Evolutionary conservation across 352 stramenopile genomes (phyloP), one percentile per base, ranked within the genome.

Genomic region (Phytophthora foliorum): DNA sequence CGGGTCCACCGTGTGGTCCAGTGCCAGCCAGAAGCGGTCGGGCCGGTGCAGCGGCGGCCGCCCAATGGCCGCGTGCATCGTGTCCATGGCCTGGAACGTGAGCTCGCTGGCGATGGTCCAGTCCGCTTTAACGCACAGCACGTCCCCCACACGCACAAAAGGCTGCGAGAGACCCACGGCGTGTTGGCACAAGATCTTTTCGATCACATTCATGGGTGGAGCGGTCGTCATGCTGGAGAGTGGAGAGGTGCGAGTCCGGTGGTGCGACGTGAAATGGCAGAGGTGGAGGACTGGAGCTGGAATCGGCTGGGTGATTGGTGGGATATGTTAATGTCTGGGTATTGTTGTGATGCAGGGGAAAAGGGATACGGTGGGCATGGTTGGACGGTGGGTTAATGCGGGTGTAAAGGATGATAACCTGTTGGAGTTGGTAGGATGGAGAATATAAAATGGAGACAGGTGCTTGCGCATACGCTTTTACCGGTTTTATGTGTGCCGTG

Each of bases 81-180:
- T 88, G 69, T 94, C 87, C 87, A 94, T 94, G 71, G 84, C 82
- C 64, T 93, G 81, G 76, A 91, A 94, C 21, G 87, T 94, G 39
- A 87, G 82, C 45, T 94, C 86, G 50, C 82, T 90, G 54, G 86
- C 84, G 53, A 94, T 86, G 27, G 86, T 93, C 86, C 87, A 94
- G 67, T 94, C 81, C 17, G 82, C 85, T 22, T 87, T 81, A 44
- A 94, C 87, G 49, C 87, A 94, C 27, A 94, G 67, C 24, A 94
- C 82, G 72, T 93, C 83, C 44, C 87, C 87, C n/a, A 88, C 78
- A 3, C 42, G 57, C 51, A 94, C 86, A 29, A 69, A 81, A 0
- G 82, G 81, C 50, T 81, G 34, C 14, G 54, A 46, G 29, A 92
- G 63, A 6, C 69, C 70, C 27, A 78, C 70, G 9, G 70, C 70